Evolutionary conservation across 352 stramenopile genomes (phyloP).

Genomic region (Pythium aristosporum): DNA sequence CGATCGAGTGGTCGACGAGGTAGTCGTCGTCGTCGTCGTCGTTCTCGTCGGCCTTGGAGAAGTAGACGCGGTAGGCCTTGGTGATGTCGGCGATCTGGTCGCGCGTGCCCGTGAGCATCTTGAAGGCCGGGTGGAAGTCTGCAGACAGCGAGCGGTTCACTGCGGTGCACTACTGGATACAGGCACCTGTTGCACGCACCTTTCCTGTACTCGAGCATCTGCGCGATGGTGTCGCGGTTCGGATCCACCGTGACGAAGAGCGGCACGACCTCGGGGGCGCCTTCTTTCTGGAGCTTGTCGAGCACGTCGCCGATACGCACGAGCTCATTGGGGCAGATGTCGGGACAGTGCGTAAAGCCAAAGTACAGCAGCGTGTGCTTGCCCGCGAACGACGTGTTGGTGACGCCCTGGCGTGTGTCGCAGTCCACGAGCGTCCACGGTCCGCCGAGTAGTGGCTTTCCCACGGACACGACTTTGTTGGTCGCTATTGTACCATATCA

Average conservation of each 20-base stretch:
- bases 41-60: constrained; percentile 94
- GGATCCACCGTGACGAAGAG: constrained; percentile 99
- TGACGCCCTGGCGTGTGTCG: constrained; percentile 80
- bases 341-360: constrained; percentile 98
- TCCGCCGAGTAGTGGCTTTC: constrained; percentile 91
- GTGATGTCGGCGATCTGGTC: constrained; percentile 96
- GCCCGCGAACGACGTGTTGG: constrained; percentile 89
- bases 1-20: constrained; percentile 99
- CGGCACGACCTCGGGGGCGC: constrained; percentile 68
- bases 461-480: constrained; percentile 86
- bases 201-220: constrained; percentile 96
- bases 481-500: constrained; percentile 42
- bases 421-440: constrained; percentile 94
- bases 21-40: constrained; percentile 98
- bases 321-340: constrained; percentile 99
- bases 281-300: constrained; percentile 84
- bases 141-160: neutral
- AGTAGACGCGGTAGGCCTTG: constrained; percentile 99
- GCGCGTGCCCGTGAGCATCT: constrained; percentile 91
- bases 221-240: constrained; percentile 94
- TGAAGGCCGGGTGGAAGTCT: constrained; percentile 86
- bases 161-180: neutral
- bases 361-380: constrained; percentile 99
- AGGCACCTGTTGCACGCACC: constrained; percentile 42
- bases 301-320: constrained; percentile 97